Conservation (phyloP, 2,329 filamentous ascomycete genomes). For the Bipolaris cookei region DNA sequence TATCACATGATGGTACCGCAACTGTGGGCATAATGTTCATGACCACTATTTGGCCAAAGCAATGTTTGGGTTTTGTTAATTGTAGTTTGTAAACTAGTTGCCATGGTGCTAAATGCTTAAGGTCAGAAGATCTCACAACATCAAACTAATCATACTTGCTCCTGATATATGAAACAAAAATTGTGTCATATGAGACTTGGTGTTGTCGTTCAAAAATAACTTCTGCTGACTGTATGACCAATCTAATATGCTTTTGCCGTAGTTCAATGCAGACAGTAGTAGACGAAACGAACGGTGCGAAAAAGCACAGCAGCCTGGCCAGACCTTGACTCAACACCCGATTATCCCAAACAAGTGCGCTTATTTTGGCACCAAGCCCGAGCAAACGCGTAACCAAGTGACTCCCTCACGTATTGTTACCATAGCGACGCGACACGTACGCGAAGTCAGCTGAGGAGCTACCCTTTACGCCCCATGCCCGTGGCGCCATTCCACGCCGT, state of each 20-base stretch:
- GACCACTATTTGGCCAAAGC: background rate
- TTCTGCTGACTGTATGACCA: background rate
- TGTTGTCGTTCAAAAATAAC: no score
- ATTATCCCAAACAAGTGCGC: background rate
- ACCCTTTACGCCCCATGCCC: background rate
- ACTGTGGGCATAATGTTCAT: background rate
- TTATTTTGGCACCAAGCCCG: background rate
- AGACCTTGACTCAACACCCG: no score
- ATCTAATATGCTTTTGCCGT: background rate
- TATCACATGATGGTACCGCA: background rate
- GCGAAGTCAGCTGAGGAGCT: slow-evolving; percentile 1
- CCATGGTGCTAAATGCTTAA: no score
- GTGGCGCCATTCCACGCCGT: background rate
- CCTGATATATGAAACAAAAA: no score
- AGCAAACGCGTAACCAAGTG: background rate
- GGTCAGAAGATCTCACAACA: background rate
- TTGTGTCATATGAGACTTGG: no score
- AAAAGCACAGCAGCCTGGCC: background rate
- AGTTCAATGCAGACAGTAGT: background rate
- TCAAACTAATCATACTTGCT: no score
- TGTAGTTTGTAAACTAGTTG: no score
- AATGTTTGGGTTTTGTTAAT: background rate
- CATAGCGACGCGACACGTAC: background rate
- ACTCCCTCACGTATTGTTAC: background rate
- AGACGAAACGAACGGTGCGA: background rate